Evolutionary conservation across 2,329 filamentous ascomycete species (phyloP).

Genomic region (Colletotrichum theobromicola): DNA sequence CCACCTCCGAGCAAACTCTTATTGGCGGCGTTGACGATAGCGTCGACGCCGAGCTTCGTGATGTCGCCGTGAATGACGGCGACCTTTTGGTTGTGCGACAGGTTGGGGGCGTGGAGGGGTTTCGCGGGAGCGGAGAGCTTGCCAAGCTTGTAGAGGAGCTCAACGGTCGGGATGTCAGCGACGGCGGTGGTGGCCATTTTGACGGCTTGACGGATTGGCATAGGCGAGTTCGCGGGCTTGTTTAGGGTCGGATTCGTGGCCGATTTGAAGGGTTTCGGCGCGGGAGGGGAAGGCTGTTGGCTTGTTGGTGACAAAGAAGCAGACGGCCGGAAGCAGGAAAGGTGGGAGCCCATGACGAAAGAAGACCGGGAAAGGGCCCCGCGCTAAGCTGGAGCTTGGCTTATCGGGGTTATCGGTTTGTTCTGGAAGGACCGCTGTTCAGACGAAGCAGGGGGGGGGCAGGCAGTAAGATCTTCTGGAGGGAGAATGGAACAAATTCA

Average conservation of each 20-base stretch:
- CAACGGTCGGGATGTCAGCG: constrained; percentile 66
- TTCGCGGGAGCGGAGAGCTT: constrained; percentile 43
- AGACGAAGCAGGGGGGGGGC: background rate
- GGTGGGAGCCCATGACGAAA: constrained; percentile 12
- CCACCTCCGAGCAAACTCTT: constrained; percentile 78
- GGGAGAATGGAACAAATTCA: background rate
- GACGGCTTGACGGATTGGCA: constrained; percentile 13
- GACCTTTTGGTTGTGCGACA: constrained; percentile 68
- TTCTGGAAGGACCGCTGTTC: background rate
- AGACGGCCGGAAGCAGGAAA: background rate
- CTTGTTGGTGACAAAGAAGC: background rate
- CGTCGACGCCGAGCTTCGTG: constrained; percentile 77
- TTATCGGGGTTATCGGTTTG: background rate
- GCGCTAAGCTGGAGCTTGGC: constrained; percentile 5
- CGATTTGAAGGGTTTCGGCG: background rate
- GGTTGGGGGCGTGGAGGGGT: constrained; percentile 41
- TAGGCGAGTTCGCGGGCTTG: background rate
- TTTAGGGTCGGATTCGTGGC: background rate
- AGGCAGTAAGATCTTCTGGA: background rate
- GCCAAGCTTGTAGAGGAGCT: constrained; percentile 67
- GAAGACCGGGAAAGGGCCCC: background rate
- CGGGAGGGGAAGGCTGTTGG: background rate
- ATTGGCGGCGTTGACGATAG: constrained; percentile 95
- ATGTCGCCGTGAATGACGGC: constrained; percentile 79
- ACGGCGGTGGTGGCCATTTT: constrained; percentile 47